These are phyloP conservation scores for Cyclaneusma minus DNA, from an alignment of 2,329 filamentous ascomycete species.

Conservation along the genomic window DNA sequence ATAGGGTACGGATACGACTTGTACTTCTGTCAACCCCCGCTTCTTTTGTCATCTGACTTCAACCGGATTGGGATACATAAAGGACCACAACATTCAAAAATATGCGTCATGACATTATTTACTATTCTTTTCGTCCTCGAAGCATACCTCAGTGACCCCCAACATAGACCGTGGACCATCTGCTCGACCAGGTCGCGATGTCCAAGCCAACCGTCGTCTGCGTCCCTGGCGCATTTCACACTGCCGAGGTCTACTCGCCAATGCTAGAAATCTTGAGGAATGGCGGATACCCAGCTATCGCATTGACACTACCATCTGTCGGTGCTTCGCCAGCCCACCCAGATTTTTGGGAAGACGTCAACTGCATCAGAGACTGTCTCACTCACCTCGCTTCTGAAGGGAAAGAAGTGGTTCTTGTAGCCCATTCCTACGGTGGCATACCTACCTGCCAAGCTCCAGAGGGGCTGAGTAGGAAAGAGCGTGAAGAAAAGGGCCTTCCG, in stretches of 20 bases:
- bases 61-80: too few relatives aligned
- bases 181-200: too few relatives aligned
- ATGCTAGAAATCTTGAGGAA: constrained; percentile 19
- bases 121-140: too few relatives aligned
- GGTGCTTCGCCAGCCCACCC: constrained; percentile 15
- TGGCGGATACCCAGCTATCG: constrained; percentile 17
- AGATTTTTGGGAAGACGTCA: constrained; percentile 23
- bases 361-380: constrained; percentile 19
- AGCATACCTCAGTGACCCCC: too few relatives aligned
- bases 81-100: too few relatives aligned
- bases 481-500: constrained; percentile 19
- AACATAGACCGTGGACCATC: too few relatives aligned
- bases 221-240: constrained; percentile 24
- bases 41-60: too few relatives aligned
- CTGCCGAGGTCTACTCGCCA: constrained; percentile 19
- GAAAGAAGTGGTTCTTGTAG: constrained; percentile 24
- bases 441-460: constrained; percentile 19
- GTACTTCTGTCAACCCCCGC: too few relatives aligned
- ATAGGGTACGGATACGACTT: too few relatives aligned
- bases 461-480: constrained; percentile 19
- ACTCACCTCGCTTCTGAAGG: constrained; percentile 18
- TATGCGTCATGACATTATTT: too few relatives aligned
- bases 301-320: constrained; percentile 21
- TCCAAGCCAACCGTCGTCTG: constrained; percentile 22
- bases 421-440: constrained; percentile 28